Evolutionary conservation across 148 eudicot genomes (phyloP).

Genomic region (Rhododendron griersonianum): DNA sequence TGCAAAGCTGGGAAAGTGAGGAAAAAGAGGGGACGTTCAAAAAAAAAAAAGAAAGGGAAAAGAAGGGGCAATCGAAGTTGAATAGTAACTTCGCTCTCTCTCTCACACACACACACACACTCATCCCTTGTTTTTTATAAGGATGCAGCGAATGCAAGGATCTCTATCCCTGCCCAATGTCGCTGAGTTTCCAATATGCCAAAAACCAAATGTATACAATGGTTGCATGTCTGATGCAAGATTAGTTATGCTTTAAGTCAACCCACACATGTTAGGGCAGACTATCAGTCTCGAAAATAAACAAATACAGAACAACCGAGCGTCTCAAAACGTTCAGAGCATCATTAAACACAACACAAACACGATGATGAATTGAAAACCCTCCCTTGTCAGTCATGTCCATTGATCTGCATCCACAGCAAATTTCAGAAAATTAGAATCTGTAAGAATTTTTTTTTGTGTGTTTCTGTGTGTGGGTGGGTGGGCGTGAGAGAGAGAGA

Average conservation of each 20-base stretch:
- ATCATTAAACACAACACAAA: neutral
- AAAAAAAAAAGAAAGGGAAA: too few species aligned
- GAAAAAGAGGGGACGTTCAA: too few species aligned
- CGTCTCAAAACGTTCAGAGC: neutral
- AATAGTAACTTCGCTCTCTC: too few species aligned
- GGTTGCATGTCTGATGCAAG: neutral
- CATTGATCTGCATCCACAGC: constrained; percentile 33
- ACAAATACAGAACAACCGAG: constrained; percentile 24
- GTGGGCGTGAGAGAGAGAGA: neutral
- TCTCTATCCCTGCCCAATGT: neutral
- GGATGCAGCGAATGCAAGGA: neutral
- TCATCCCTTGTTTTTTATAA: too few species aligned
- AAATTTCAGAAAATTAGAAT: neutral
- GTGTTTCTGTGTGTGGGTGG: too few species aligned
- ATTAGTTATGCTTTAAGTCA: neutral
- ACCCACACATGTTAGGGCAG: constrained; percentile 12
- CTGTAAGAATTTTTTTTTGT: neutral
- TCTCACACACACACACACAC: too few species aligned
- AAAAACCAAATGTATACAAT: neutral
- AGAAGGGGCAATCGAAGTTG: too few species aligned
- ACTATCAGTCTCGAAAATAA: neutral
- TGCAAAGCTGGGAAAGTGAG: too few species aligned
- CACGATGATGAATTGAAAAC: constrained; percentile 16
- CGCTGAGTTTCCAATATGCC: neutral
- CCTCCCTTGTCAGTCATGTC: constrained; percentile 27